phyloP scores from a whole-genome alignment of 2,329 filamentous ascomycete species.

The Tolypocladium tundrense region DNA sequence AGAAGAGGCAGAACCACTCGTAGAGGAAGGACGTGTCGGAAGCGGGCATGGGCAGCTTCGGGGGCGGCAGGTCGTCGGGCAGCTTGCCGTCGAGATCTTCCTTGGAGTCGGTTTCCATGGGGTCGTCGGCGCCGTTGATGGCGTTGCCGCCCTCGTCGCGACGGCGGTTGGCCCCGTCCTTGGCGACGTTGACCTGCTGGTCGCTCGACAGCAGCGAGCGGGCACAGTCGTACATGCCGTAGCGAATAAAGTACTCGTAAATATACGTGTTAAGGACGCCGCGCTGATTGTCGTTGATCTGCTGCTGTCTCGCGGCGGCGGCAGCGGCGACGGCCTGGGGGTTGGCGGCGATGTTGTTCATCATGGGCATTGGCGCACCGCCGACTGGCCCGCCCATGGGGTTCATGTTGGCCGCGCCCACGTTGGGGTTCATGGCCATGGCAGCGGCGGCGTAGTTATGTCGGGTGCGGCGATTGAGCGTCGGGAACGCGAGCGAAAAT shows the following conservation, averaged over 20 bases:
- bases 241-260: slow-evolving; percentile 83
- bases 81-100: slow-evolving; percentile 65
- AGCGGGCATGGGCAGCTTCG: slow-evolving; percentile 54
- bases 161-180: slow-evolving; percentile 59
- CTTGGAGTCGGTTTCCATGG: slow-evolving; percentile 77
- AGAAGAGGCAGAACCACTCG: slow-evolving; percentile 96
- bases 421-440: slow-evolving; percentile 47
- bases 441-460: slow-evolving; percentile 8
- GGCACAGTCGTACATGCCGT: slow-evolving; percentile 75
- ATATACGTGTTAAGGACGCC: slow-evolving; percentile 73
- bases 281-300: slow-evolving; percentile 36
- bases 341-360: slow-evolving; percentile 45
- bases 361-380: slow-evolving; percentile 50
- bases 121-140: slow-evolving; percentile 60
- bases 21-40: slow-evolving; percentile 77
- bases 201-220: slow-evolving; percentile 59
- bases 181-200: slow-evolving; percentile 55
- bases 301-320: slow-evolving; percentile 25
- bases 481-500: slow-evolving; percentile 14
- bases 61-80: slow-evolving; percentile 69
- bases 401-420: slow-evolving; percentile 59
- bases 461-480: slow-evolving; percentile 11
- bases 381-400: slow-evolving; percentile 59
- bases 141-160: slow-evolving; percentile 58
- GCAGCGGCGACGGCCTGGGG: slow-evolving; percentile 21